Evolutionary conservation across 1,284 basidiomycete species (phyloP), one percentile per base, ranked within the genome.

Genomic region (Cutaneotrichosporon mucoides): DNA sequence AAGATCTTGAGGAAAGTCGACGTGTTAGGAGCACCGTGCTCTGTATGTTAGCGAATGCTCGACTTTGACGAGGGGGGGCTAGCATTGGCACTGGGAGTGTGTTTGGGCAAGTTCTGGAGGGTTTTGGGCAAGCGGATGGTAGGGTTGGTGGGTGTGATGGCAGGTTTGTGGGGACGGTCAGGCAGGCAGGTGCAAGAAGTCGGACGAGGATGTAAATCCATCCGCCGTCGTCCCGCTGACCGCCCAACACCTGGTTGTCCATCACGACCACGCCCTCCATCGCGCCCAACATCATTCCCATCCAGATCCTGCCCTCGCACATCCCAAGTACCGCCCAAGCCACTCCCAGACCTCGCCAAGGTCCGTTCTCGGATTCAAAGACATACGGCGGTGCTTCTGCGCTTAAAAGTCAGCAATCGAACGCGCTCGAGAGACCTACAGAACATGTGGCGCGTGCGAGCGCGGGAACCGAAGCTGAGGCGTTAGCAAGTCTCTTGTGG

Each of bases 361-460:
- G 24, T 34, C 46, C 40, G 33, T 13, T 48, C 46, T 48, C 46
- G 33, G 6, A 36, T 10, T 12, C 35, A 24, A 24, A 24, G 55
- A 79, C 84, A 72, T 78, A 92, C 91, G 85, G 85, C 94, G 94
- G 88, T 96, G 95, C 76, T 87, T 88, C 82, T 90, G 85, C 24
- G 43, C 41, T 43, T 12, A 6, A 43, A 43, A 13, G 41, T 43
- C 13, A 43, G 41, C 41, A n/a, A 13, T 24, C 24, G 24, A 13
- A n/a, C 41, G 41, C 41, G 41, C 41, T n/a, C 6, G 38, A 24
- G 16, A 16, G 44, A 10, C n/a, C 2, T 10, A 86, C 89, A 93
- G 89, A 99, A 99, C 91, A 99, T 96, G 84, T 97, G 84, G 86
- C 95, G 93, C 86, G 95, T 98, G 74, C 95, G 92, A 88, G 94